Evolutionary conservation across 768 basidiomycete genomes (phyloP).

Genomic region (Myochromella boudieri): DNA sequence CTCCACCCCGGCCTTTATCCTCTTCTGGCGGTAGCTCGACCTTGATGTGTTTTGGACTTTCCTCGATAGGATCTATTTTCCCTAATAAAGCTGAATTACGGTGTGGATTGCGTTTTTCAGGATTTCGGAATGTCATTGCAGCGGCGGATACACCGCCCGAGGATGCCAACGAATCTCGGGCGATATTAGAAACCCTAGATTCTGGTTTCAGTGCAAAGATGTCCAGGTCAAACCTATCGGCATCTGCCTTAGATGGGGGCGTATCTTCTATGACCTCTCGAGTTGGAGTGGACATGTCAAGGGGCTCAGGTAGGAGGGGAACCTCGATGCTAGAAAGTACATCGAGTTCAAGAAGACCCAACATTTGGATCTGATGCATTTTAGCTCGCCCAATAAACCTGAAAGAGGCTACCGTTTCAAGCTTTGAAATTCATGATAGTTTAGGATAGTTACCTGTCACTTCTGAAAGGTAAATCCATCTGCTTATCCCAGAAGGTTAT

Average conservation of each 20-base stretch:
- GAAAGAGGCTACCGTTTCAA: constrained; percentile 7
- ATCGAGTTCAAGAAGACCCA: constrained; percentile 89
- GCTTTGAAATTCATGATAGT: neutral
- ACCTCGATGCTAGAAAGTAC: constrained; percentile 88
- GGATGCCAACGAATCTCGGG: constrained; percentile 41
- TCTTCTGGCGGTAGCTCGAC: constrained; percentile 53
- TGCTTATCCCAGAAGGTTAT: constrained; percentile 87
- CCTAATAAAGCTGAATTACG: constrained; percentile 48
- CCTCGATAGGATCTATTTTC: constrained; percentile 66
- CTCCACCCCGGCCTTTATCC: constrained; percentile 17
- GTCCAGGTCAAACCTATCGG: constrained; percentile 73
- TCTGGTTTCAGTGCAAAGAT: constrained; percentile 57
- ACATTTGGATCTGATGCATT: constrained; percentile 96
- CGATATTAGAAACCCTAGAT: constrained; percentile 24
- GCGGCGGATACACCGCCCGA: constrained; percentile 31
- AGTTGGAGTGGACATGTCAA: constrained; percentile 31
- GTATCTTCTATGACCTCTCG: constrained; percentile 33
- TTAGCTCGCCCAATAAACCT: constrained; percentile 94
- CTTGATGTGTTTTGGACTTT: constrained; percentile 56
- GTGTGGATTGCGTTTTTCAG: constrained; percentile 46
- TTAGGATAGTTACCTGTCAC: constrained; percentile 57
- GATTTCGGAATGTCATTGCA: constrained; percentile 33
- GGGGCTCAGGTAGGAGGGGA: constrained; percentile 63
- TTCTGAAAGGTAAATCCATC: constrained; percentile 79
- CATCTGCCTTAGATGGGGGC: constrained; percentile 50